Conservation (phyloP, 1,284 basidiomycete species). For the Fomitopsis schrenkii region DNA sequence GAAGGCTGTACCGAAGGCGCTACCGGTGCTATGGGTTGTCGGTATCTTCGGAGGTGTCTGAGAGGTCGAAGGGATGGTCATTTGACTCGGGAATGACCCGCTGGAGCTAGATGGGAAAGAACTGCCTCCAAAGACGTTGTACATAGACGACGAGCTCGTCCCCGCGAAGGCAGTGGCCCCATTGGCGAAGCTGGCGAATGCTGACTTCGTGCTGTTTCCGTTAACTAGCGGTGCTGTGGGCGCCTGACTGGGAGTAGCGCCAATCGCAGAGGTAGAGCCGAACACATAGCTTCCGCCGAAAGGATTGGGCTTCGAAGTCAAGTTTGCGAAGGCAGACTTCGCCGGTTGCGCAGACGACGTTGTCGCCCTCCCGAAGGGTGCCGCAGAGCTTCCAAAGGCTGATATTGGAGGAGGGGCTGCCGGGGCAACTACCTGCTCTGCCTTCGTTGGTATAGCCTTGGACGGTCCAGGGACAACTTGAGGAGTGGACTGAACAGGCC, state of each 20-base stretch:
- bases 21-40: neutral
- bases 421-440: neutral
- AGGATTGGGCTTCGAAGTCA: conserved; percentile 7
- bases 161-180: neutral
- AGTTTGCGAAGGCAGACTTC: conserved; percentile 12
- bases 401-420: neutral
- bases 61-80: neutral
- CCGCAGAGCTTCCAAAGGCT: neutral
- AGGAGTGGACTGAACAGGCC: neutral
- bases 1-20: neutral
- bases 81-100: neutral
- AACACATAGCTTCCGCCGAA: conserved; percentile 2
- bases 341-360: conserved; percentile 1
- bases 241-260: neutral
- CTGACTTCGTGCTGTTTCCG: neutral
- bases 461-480: neutral
- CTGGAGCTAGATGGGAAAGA: neutral
- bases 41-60: neutral
- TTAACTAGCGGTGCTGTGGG: neutral
- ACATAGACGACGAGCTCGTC: neutral
- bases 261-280: conserved; percentile 6
- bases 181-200: neutral
- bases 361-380: neutral
- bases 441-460: neutral
- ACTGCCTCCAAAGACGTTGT: neutral